Evolutionary conservation across 768 basidiomycete species (phyloP).

Genomic region (Clathrus columnatus): DNA sequence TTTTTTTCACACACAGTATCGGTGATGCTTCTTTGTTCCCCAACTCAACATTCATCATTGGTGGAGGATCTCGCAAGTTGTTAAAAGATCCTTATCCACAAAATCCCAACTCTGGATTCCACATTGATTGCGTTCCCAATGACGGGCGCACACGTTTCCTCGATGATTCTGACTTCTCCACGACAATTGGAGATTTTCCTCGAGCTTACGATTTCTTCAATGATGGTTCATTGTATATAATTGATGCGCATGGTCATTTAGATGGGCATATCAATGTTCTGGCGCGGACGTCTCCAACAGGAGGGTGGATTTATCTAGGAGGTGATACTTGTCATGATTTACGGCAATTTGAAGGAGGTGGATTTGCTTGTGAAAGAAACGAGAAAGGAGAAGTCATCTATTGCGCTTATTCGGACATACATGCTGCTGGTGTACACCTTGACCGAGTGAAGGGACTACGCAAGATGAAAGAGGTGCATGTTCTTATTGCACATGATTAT

Average conservation of each 20-base stretch:
- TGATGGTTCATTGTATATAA: constrained; percentile 50
- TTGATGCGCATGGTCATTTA: constrained; percentile 51
- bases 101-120: constrained; percentile 24
- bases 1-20: constrained; percentile 13
- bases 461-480: constrained; percentile 31
- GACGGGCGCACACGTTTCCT: constrained; percentile 31
- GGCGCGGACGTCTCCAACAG: constrained; percentile 43
- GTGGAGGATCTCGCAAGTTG: constrained; percentile 28
- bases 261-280: constrained; percentile 47
- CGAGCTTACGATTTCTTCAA: constrained; percentile 42
- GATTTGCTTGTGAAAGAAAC: not conserved
- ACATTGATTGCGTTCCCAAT: constrained; percentile 27
- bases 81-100: constrained; percentile 35
- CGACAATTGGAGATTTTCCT: constrained; percentile 42
- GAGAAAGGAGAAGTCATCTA: constrained; percentile 23
- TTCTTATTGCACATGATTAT: constrained; percentile 46
- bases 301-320: constrained; percentile 47
- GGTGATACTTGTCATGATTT: constrained; percentile 52
- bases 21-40: constrained; percentile 40
- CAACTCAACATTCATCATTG: constrained; percentile 39
- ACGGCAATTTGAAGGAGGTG: constrained; percentile 39
- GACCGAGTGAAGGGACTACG: constrained; percentile 34
- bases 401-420: constrained; percentile 7
- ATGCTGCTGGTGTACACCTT: constrained; percentile 30
- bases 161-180: constrained; percentile 23